Conservation (phyloP, 179 eudicot species). For the Patellifolia procumbens region DNA sequence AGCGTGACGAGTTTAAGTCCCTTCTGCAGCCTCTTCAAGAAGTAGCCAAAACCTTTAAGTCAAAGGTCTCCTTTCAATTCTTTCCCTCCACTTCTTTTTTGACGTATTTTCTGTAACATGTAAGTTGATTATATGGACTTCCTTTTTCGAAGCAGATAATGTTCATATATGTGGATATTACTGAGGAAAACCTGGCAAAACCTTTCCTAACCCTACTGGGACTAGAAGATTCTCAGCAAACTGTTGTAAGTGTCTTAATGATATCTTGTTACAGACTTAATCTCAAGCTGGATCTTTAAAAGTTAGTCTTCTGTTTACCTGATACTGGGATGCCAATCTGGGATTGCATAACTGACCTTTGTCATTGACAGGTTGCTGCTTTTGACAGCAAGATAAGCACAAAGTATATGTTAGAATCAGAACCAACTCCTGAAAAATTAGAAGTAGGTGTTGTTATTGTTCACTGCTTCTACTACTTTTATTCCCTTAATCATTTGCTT, state of each 20-base stretch:
- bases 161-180: conserved; percentile 64
- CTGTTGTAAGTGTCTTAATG: conserved; percentile 56
- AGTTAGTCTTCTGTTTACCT: background rate
- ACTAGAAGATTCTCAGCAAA: conserved; percentile 72
- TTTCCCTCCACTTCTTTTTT: background rate
- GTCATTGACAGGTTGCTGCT: conserved; percentile 62
- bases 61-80: conserved; percentile 50
- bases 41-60: conserved; percentile 72
- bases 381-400: conserved; percentile 78
- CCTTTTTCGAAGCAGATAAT: conserved; percentile 60
- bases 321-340: background rate
- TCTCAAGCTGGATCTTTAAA: background rate
- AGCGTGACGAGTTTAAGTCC: conserved; percentile 56
- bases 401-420: conserved; percentile 78
- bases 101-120: background rate
- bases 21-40: conserved; percentile 66
- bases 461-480: conserved; percentile 16
- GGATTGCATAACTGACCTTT: background rate
- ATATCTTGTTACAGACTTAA: background rate
- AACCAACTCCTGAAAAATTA: conserved; percentile 57
- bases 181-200: conserved; percentile 86
- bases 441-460: conserved; percentile 47
- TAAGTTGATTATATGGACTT: background rate
- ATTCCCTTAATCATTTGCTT: background rate
- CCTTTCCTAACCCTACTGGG: conserved; percentile 88